Base-by-base conservation (phyloP, 2,329 filamentous ascomycete genomes). In the Aspergillus uvarum region DNA sequence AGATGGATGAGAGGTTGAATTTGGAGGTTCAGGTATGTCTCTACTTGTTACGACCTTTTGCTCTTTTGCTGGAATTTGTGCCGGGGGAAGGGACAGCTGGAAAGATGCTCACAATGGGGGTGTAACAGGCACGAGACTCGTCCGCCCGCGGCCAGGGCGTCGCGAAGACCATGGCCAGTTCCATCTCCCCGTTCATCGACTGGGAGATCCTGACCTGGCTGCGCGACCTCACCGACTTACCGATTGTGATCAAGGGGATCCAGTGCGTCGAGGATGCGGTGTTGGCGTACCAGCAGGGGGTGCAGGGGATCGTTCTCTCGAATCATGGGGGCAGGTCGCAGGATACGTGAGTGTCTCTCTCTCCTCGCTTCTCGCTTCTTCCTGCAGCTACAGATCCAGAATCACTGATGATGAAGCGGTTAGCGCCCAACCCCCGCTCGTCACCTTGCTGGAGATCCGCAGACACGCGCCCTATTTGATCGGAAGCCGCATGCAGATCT, bases 361-460 rank as follows among this genome's bases (percentile, higher is more conserved):
- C 21, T 21, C 35, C 42, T 11, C 22, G 26, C 16, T 5, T 3
- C 26, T 22, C 22, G 22, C 22, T 22, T 5, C 48, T 50, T 21
- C 58, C 38, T 44, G 38, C 6, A 8, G 5, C 38, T 12, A 14
- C 11, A 16, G 4, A 35, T 29, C 8, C 26, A 29, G 26, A 19
- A 19, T 61, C 1, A 58, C 38, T 24, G 2, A 4, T 29, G n/a
- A 38, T 44, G 3, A 5, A n/a, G 16, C 2, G 38, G n/a, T 3
- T 32, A 71, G 67, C 1, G 67, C 72, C 3, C 71, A 74, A 62
- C 64, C 87, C 0, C 80, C 83, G 0, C 79, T 90, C 31, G 70
- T 89, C 35, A 81, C 85, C 0, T 69, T 90, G 4, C 73, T 90
- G 1, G 87, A 90, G 73, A 78, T 90, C 62, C 85, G 86, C 59